Conservation (phyloP, 2,329 filamentous ascomycete genomes). For the Diaporthe caulivora region DNA sequence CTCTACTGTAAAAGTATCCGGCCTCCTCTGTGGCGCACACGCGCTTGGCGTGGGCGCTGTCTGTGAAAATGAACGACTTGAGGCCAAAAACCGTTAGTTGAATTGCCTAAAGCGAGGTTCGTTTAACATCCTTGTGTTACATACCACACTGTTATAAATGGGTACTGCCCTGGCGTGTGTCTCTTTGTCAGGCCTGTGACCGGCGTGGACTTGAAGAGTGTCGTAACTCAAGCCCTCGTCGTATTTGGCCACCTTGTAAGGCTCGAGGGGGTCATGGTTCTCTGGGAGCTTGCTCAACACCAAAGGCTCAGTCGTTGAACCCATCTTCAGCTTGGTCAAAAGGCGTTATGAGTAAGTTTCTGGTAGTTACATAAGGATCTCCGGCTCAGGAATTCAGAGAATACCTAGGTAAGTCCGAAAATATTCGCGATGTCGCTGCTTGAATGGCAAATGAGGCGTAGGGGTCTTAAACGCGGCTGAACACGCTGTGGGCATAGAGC, state of each 20-base stretch:
- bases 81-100: neutral
- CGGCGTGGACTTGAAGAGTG: conserved; percentile 9
- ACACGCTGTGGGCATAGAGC: neutral
- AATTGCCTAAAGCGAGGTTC: too few relatives aligned
- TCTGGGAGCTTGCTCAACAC: neutral
- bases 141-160: conserved; percentile 19
- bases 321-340: neutral
- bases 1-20: conserved; percentile 25
- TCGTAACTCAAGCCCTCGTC: conserved; percentile 16
- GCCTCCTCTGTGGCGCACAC: conserved; percentile 19
- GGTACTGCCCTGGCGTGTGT: conserved; percentile 18
- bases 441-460: neutral
- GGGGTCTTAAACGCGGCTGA: neutral
- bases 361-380: neutral
- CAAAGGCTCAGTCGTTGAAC: neutral
- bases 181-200: conserved; percentile 23
- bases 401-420: neutral
- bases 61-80: conserved; percentile 19
- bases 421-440: neutral
- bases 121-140: fast-evolving
- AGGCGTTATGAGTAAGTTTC: neutral
- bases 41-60: conserved; percentile 20
- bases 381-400: neutral
- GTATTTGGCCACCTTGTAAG: conserved; percentile 18
- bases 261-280: neutral